Evolutionary conservation across 1,284 basidiomycete species (phyloP).

Genomic region (Cutaneotrichosporon cyanovorans): DNA sequence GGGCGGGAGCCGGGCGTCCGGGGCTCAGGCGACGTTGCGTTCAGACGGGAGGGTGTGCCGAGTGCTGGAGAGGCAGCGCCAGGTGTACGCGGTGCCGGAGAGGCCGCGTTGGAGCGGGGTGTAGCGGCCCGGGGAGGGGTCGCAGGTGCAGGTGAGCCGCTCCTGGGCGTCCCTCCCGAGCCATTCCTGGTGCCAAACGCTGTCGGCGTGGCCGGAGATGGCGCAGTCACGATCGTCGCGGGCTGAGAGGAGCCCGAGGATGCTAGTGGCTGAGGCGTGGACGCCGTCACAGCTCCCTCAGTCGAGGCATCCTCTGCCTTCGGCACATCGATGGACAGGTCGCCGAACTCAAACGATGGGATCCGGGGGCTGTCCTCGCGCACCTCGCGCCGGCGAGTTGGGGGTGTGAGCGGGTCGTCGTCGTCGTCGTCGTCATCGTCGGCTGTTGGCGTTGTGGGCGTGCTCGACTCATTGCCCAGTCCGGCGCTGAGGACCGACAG

Average conservation of each 20-base stretch:
- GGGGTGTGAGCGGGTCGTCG: constrained; percentile 36
- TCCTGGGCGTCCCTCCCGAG: no score
- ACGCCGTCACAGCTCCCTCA: neutral
- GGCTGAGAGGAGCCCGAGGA: constrained; percentile 6
- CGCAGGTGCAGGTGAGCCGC: neutral
- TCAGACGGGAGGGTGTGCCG: neutral
- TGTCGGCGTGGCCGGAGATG: neutral
- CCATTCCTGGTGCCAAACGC: neutral
- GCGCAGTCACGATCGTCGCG: constrained; percentile 1
- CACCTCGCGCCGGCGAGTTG: constrained; percentile 1
- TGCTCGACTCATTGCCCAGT: neutral
- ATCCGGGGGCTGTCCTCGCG: constrained; percentile 34
- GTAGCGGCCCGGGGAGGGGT: neutral
- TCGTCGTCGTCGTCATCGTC: constrained; percentile 16
- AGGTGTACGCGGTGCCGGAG: neutral
- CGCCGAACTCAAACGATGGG: constrained; percentile 41
- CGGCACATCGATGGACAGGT: constrained; percentile 11
- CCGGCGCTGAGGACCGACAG: neutral
- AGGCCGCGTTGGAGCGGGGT: neutral
- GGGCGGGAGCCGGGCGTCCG: constrained; percentile 2
- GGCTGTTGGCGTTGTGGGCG: neutral
- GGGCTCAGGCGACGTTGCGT: no score
- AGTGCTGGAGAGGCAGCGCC: neutral
- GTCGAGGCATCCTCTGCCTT: neutral
- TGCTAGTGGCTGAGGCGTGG: neutral